A percentile compares a stretch with the other conserved stretches of the same genome.
These are phyloP conservation scores for Ottelia alismoides DNA, from an alignment of 106 monocot species.

Conservation along the genomic window DNA sequence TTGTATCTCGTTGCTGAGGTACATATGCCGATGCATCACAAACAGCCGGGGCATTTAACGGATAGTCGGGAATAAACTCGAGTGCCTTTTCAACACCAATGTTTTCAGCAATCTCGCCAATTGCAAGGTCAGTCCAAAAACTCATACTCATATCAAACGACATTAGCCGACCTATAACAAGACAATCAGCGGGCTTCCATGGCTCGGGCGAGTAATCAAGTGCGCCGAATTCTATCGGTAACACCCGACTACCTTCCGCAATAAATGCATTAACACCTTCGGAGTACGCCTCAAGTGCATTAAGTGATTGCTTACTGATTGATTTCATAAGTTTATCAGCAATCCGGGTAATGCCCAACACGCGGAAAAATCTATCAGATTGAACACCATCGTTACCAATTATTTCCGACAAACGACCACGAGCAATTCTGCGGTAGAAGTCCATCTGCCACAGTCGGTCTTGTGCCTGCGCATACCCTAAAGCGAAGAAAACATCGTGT, in stretches of 20 bases:
- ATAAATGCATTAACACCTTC: not conserved
- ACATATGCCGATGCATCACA: too few relatives aligned
- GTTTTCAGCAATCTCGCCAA: too few relatives aligned
- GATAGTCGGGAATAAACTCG: too few relatives aligned
- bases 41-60: too few relatives aligned
- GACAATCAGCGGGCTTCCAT: too few relatives aligned
- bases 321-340: too few relatives aligned
- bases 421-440: not conserved
- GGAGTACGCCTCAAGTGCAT: not conserved
- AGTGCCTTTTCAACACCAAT: too few relatives aligned
- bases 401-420: not conserved
- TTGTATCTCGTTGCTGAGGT: too few relatives aligned
- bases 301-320: not conserved
- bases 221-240: not conserved
- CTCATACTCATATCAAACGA: too few relatives aligned
- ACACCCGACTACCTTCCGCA: not conserved
- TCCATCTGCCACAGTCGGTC: not conserved
- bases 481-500: not conserved
- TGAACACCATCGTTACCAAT: not conserved
- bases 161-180: too few relatives aligned
- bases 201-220: not conserved
- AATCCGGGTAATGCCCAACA: not conserved
- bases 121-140: too few relatives aligned
- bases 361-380: not conserved
- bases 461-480: not conserved